Evolutionary conservation across 2,329 filamentous ascomycete species (phyloP), one percentile per base, ranked within the genome.

Genomic region (Sporothrix luriei): DNA sequence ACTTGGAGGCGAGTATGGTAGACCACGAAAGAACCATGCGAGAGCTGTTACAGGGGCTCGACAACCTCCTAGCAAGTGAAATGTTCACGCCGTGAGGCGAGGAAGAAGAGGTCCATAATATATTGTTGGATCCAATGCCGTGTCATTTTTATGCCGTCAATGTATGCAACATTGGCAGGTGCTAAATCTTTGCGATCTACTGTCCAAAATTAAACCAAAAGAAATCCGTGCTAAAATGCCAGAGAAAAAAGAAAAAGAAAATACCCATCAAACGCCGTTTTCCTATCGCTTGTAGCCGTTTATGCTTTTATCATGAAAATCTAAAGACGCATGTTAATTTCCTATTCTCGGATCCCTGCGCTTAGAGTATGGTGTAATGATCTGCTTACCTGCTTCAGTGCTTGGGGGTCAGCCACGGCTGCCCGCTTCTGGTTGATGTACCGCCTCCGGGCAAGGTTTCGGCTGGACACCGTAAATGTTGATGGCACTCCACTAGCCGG

Each of bases 391-490:
- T 97, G 93, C 78, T 94, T 94, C 76, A 98, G 80, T 16, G 93
- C 92, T 76, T 90, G 88, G 64, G 89, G 85, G 78, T 97, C 91
- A 82, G 93, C 86, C 70, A 93, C 86, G 2, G 94, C 93, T 82
- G 90, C 87, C 75, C 88, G 89, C 83, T 98, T 98, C 75, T 95
- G 92, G 69, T 90, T 90, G 76, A 98, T 97, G 79, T 94, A 92
- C 71, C 92, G 86, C 74, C 91, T 88, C 73, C 94, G 84, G 61
- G 94, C 88, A 68, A 91, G 86, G 77, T 94, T 91, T 73, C 93
- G 86, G 64, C 85, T 88, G 33, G 85, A 82, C 72, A 84, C 26
- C 14, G 62, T 38, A 65, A 66, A 57, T 19, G 62, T 5, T 2
- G 43, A 14, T 19, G 62, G 68, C 19, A 66, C 38, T 43, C 21